Evolutionary conservation across 2,329 filamentous ascomycete species (phyloP), one percentile per base, ranked within the genome.

Genomic region (Sphaerulina musiva): DNA sequence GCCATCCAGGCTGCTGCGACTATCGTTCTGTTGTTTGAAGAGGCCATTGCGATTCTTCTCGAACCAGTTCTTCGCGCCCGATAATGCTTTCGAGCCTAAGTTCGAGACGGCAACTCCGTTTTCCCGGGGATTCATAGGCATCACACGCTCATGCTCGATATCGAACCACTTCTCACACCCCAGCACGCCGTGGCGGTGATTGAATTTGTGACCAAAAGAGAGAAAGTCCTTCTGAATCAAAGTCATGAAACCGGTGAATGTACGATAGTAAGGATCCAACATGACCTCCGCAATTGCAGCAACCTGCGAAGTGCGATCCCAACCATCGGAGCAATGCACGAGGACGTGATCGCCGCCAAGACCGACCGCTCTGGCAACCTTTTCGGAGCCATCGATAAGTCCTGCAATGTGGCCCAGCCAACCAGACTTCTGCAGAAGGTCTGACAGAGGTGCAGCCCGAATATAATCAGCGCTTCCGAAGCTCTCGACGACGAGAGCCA

Each of bases 201-300:
- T 84, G 72, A 98, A 98, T 85, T 95, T 96, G 72, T 98, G 92
- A 1, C 93, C 93, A 73, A 96, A 98, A 0, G 92, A 93, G 10
- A 98, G 74, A 89, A 93, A 98, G 68, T 98, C 93, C 70, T 98
- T 98, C 71, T 98, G 93, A 2, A 98, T 80, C 6, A 98, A 76
- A 2, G 95, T 84, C 63, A 97, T 91, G 70, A 97, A 98, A 0
- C 93, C 93, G 62, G 96, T 87, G 47, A 98, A 76, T 0, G 93
- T 97, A 48, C 93, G 83, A 70, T 90, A 98, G 71, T 95, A 96
- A 0, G 93, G 93, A 67, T 98, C 93, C 7, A 98, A 80, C 76
- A 95, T 92, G 39, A 98, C 79, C 72, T 98, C 91, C 53, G 90
- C 86, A 53, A 98, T 74, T 4, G 91, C 90, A 65, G 91, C 95